A percentile compares a stretch with the other conserved stretches of the same genome.
These are phyloP conservation scores for Solanum appendiculatum DNA, from an alignment of 257 asterid genomes.

Conservation along the genomic window DNA sequence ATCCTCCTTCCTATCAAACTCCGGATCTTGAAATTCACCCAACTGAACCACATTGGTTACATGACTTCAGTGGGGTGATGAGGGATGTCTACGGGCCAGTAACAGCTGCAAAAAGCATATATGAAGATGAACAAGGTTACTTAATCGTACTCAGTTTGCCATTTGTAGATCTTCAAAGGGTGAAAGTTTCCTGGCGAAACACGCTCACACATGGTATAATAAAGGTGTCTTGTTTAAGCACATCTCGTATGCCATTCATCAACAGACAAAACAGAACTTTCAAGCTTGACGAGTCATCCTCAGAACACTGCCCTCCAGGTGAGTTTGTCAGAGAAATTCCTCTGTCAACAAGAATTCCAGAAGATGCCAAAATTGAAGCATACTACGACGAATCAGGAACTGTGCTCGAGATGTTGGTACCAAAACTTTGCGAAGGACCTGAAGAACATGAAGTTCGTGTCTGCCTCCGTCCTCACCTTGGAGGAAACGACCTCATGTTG, in stretches of 20 bases:
- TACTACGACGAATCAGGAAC: constrained; percentile 77
- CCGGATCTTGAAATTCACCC: constrained; percentile 52
- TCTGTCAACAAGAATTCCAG: constrained; percentile 82
- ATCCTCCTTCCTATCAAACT: constrained; percentile 26
- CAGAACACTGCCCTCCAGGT: constrained; percentile 95
- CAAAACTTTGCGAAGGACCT: constrained; percentile 61
- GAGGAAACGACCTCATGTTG: constrained; percentile 58
- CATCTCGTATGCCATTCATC: constrained; percentile 54
- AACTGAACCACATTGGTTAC: constrained; percentile 56
- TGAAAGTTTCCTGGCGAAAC: constrained; percentile 89
- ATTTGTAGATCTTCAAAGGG: constrained; percentile 76
- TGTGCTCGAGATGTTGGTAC: constrained; percentile 78
- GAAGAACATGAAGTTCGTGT: constrained; percentile 94
- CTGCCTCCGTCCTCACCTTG: constrained; percentile 77
- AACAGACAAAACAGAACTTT: constrained; percentile 78
- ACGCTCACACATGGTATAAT: constrained; percentile 67
- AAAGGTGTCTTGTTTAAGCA: constrained; percentile 68
- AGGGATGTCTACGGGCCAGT: constrained; percentile 70
- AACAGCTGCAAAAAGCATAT: constrained; percentile 70
- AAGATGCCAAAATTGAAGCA: constrained; percentile 82
- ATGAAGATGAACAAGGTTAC: constrained; percentile 74
- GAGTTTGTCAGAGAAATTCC: constrained; percentile 79
- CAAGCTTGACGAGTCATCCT: constrained; percentile 52
- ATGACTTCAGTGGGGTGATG: constrained; percentile 62
- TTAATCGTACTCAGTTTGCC: constrained; percentile 70